Percentiles rank a stretch among this genome's conserved stretches.
Evolutionary conservation across 1,284 basidiomycete genomes (phyloP).

Genomic region (Cutaneotrichosporon mucoides): DNA sequence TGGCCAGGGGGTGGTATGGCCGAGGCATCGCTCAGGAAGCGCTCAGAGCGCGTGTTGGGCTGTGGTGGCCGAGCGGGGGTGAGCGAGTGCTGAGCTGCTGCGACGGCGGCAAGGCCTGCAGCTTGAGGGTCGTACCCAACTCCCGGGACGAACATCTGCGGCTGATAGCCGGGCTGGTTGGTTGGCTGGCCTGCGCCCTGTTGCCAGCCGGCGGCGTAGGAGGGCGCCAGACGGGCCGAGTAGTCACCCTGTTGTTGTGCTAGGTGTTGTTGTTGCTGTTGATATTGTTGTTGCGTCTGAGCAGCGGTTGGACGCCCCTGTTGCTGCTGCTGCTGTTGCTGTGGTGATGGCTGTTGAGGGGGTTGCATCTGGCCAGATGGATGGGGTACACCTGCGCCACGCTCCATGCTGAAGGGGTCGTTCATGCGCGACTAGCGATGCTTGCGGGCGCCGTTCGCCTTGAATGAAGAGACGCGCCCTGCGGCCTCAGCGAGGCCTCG

Average conservation of each 20-base stretch:
- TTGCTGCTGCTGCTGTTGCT: neutral
- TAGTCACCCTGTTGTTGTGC: neutral
- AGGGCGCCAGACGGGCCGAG: neutral
- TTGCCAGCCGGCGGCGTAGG: neutral
- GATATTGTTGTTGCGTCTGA: neutral
- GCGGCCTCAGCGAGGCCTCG: too few species aligned
- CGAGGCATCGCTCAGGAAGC: neutral
- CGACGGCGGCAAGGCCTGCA: neutral
- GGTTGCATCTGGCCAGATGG: too few species aligned
- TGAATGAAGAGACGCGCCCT: too few species aligned
- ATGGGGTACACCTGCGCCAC: too few species aligned
- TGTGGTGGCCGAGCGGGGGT: neutral
- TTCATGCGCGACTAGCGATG: too few species aligned
- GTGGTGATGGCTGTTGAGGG: too few species aligned
- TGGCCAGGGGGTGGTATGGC: neutral
- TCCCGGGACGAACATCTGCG: neutral
- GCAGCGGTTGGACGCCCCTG: neutral
- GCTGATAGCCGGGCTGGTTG: neutral
- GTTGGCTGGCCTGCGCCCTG: neutral
- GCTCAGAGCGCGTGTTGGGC: neutral
- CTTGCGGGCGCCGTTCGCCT: too few species aligned
- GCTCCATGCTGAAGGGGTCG: too few species aligned
- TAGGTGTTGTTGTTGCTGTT: neutral
- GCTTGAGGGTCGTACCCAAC: constrained; percentile 2
- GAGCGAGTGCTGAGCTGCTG: neutral